Evolutionary conservation across 1,139 yeast genomes (phyloP).

Genomic region (Yamadazyma siamensis): DNA sequence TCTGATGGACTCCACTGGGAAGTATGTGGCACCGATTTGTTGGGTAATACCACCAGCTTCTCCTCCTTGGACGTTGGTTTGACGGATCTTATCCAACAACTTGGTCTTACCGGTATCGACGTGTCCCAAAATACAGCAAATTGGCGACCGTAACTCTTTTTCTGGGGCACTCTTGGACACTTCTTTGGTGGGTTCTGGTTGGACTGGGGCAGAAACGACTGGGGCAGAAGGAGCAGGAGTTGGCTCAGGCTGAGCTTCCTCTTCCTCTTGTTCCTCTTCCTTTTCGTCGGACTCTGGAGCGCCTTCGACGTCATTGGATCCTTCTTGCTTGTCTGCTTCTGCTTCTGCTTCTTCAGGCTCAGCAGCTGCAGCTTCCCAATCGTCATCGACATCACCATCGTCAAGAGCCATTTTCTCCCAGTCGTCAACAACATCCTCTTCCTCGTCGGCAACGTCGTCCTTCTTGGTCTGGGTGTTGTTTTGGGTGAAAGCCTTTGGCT

Average conservation of each 20-base stretch:
- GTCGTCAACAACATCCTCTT: conserved; percentile 46
- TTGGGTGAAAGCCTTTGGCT: conserved; percentile 35
- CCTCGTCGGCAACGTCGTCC: conserved; percentile 44
- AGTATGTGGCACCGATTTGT: conserved; percentile 99
- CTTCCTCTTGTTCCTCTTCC: conserved; percentile 15
- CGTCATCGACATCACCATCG: conserved; percentile 49
- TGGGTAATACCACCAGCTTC: conserved; percentile 99
- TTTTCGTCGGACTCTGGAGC: conserved; percentile 12
- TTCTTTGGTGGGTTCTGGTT: conserved; percentile 6
- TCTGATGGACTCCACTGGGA: conserved; percentile 93
- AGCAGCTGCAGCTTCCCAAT: conserved; percentile 40
- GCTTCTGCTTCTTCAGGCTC: conserved; percentile 19
- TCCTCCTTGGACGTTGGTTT: conserved; percentile 99
- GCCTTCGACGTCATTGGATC: conserved; percentile 15
- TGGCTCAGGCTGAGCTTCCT: conserved; percentile 17
- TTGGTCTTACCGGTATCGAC: conserved; percentile 99
- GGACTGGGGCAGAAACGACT: conserved; percentile 7
- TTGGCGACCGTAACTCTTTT: conserved; percentile 87
- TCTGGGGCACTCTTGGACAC: conserved; percentile 21
- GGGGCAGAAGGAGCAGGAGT: conserved; percentile 12
- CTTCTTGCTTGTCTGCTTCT: conserved; percentile 22
- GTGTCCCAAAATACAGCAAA: conserved; percentile 98
- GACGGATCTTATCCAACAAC: conserved; percentile 92
- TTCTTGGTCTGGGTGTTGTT: conserved; percentile 16
- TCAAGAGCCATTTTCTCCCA: conserved; percentile 60